Evolutionary conservation across 2,329 filamentous ascomycete genomes (phyloP).

Genomic region (Teratosphaeria nubilosa): DNA sequence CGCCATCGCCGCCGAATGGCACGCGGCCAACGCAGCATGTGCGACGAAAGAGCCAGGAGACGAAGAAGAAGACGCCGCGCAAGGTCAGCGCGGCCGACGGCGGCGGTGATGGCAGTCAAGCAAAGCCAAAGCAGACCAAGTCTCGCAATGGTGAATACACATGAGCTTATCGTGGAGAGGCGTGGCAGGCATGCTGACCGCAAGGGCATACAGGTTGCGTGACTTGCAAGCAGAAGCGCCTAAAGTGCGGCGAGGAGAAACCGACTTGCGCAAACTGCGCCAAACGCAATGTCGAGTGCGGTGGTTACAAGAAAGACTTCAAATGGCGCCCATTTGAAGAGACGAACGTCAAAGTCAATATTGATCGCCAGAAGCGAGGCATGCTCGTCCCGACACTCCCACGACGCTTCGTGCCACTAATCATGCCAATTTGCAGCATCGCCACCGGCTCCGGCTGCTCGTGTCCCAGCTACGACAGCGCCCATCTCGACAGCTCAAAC

Average conservation of each 20-base stretch:
- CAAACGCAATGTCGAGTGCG: constrained; percentile 54
- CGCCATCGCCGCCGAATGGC: constrained; percentile 12
- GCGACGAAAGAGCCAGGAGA: constrained; percentile 10
- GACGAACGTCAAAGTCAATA: constrained; percentile 42
- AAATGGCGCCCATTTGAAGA: constrained; percentile 66
- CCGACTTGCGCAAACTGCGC: constrained; percentile 58
- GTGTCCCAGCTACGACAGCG: background rate
- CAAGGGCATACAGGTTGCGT: constrained; percentile 47
- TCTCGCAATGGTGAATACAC: constrained; percentile 58
- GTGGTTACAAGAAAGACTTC: constrained; percentile 66
- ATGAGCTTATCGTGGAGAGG: background rate
- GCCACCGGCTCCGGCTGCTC: constrained; percentile 7
- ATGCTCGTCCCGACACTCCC: background rate
- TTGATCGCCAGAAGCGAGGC: constrained; percentile 38
- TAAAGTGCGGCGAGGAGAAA: constrained; percentile 66
- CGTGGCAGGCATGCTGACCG: constrained; percentile 3
- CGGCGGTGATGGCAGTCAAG: constrained; percentile 19
- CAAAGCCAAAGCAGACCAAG: constrained; percentile 63
- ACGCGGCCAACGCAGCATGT: constrained; percentile 14
- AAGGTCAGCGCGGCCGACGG: constrained; percentile 7
- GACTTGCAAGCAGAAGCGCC: constrained; percentile 62
- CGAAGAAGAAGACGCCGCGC: constrained; percentile 11
- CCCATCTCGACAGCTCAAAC: constrained; percentile 1
- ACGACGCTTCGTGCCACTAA: constrained; percentile 2
- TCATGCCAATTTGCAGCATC: constrained; percentile 7